Evolutionary conservation across 2,329 filamentous ascomycete species (phyloP).

Genomic region (Lasiodiplodia sp.): DNA sequence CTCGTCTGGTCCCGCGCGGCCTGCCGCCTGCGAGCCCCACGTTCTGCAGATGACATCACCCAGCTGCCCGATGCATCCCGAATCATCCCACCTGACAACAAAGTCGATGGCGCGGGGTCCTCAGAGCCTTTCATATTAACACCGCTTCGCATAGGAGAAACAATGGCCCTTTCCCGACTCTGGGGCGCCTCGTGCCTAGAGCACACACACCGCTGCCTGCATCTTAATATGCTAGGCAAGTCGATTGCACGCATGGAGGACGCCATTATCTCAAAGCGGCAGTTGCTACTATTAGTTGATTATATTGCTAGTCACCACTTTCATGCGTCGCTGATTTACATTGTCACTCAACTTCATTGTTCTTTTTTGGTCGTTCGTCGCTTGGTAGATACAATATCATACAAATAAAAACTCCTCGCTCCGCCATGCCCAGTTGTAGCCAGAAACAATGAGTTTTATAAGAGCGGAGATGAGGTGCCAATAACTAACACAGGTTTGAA

Average conservation of each 20-base stretch:
- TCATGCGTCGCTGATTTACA: neutral
- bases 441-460: constrained; percentile 34
- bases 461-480: constrained; percentile 46
- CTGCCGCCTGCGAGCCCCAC: constrained; percentile 14
- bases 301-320: neutral
- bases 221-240: neutral
- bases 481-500: constrained; percentile 43
- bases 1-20: neutral
- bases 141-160: neutral
- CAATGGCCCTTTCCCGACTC: neutral
- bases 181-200: neutral
- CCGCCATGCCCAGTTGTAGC: constrained; percentile 43
- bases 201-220: neutral
- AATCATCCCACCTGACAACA: neutral
- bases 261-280: neutral
- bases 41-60: constrained; percentile 21
- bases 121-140: neutral
- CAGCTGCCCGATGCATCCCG: constrained; percentile 16
- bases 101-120: neutral
- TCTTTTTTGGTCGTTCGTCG: constrained; percentile 9
- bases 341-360: constrained; percentile 13
- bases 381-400: constrained; percentile 32
- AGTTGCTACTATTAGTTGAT: neutral
- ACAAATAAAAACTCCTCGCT: constrained; percentile 42
- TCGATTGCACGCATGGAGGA: neutral